Base-by-base conservation (phyloP, 768 basidiomycete genomes). In the Clitopilus hobsonii region DNA sequence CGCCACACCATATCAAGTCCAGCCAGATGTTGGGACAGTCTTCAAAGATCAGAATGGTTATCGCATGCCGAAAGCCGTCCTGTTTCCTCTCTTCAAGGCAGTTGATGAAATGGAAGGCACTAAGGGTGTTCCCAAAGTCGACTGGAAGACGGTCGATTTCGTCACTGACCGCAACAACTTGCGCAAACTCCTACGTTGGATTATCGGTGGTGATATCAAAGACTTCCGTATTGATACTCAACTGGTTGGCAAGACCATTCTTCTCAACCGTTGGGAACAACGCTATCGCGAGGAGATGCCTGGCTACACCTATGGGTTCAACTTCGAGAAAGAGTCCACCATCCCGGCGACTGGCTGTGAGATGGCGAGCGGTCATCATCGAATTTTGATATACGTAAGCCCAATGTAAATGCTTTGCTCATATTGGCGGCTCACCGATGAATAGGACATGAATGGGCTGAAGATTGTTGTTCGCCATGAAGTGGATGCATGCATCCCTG, bases 161-260 rank as follows among this genome's bases (percentile, higher is more conserved):
- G 70, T 89, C 56, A 83, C 85, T 0, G 87, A 89, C 61, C 76
- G 89, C 25, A 89, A 88, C 60, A 74, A 73, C 23, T 69, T 89
- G 16, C 76, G 87, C 23, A 88, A 86, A 65, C 69, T 90, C 36
- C 61, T 83, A 20, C 73, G 82, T 23, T 87, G 83, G 84, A 72
- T 79, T n/a, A 64, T 62, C 16, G 71, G 68, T 23, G 69, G 67
- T 8, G 63, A 69, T 11, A 58, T 56, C 2, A 69, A 66, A 8
- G 78, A 81, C 53, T 92, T 91, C 62, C 73, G 89, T 18, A 87
- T 92, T 58, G 88, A 92, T 54, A 57, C 83, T 3, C 82, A 91
- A 63, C 71, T 88, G 16, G 77, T 74, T 0, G 86, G 88, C 0
- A 57, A 69, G 22, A 89, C 89, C 0, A 69, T 88, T 14, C 61